Evolutionary conservation across 306 rosid genomes (phyloP), one percentile per base, ranked within the genome.

Genomic region (Purshia tridentata): DNA sequence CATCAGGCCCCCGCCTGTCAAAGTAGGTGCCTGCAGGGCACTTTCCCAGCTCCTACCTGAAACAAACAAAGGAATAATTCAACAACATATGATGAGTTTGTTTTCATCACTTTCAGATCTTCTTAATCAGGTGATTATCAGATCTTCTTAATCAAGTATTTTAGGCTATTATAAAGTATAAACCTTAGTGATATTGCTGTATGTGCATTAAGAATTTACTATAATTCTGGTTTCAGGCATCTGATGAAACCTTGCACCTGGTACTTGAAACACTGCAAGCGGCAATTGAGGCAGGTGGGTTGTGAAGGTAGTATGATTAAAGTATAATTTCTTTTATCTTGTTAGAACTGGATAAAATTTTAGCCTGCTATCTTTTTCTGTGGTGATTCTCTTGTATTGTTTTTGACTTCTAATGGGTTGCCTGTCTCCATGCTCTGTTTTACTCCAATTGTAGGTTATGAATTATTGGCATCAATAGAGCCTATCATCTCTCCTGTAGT

Each of bases 21-120:
- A 88, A 88, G 94, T 91, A 63, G 98, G 98, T 80, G 97, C 96
- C 60, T 93, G 97, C 85, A 82, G 89, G 74, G 94, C 96, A 63
- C 98, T 93, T 67, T 85, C 90, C 41, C 88, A 82, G 83, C 94
- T 89, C 74, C 85, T 93, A 64, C 98, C 97, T 78, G 91, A 86
- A 82, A 88, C 86, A 54, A 89, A 85, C 73, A 88, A 85, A 68
- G 92, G 82, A 85, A 73, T 83, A 67, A 75, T 77, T 71, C 92
- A 82, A 55, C 87, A 88, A 8, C 92, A 88, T 46, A 67, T 91
- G 88, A 68, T 85, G 91, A 83, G 80, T 78, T 85, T 93, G 81
- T 86, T 89, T 86, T 85, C 96, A 72, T 91, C 97, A 52, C 94
- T 93, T 59, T 81, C 79, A 48, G 89, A 82, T 78, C 97, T 93